Base-by-base conservation (phyloP, 805 yeast species). In the Clavispora asparagi region DNA sequence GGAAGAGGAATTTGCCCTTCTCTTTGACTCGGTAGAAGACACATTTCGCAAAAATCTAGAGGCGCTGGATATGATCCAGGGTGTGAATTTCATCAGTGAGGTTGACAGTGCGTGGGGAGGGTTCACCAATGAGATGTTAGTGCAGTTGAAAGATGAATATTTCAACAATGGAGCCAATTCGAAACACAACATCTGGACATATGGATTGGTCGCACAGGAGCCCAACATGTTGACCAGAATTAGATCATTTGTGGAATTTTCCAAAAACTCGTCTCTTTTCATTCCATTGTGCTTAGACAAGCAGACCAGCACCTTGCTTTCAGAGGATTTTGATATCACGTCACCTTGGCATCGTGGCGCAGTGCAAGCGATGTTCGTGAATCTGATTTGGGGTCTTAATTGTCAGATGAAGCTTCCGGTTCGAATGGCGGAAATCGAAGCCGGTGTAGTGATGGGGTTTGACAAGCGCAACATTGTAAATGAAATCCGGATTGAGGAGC, bases 101-200 rank as follows among this genome's bases (percentile, higher is more conserved):
- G 53, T 83, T 3, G 95, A 87, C 58, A 73, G 80, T 19, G 86
- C 85, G 0, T 92, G 98, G 98, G 85, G 89, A 41, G 96, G 96
- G 0, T 81, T 86, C 54, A 63, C 87, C 5, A 61, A 66, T 36
- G 71, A 73, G 40, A 53, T 82, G 50, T 47, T 90, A 23, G 56
- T 65, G n/a, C 76, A 73, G 7, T 42, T 90, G 16, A 71, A 78
- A 45, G 97, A 91, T 59, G 95, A 87, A 55, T 83, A 77, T 54
- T 68, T 83, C 54, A 68, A 66, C 39, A 63, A 60, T 41, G 71
- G 70, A 29, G 56, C 49, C 36, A 60, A 58, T 40, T 63, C 60
- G 48, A 71, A 70, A 48, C 54, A 67, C 45, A 64, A 64, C 44
- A 43, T 70, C 9, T 70, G 76, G 75, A 53, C 54, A 5, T 65